Evolutionary conservation across 257 asterid genomes (phyloP), one percentile per base, ranked within the genome.

Genomic region (Lycium barbarum): DNA sequence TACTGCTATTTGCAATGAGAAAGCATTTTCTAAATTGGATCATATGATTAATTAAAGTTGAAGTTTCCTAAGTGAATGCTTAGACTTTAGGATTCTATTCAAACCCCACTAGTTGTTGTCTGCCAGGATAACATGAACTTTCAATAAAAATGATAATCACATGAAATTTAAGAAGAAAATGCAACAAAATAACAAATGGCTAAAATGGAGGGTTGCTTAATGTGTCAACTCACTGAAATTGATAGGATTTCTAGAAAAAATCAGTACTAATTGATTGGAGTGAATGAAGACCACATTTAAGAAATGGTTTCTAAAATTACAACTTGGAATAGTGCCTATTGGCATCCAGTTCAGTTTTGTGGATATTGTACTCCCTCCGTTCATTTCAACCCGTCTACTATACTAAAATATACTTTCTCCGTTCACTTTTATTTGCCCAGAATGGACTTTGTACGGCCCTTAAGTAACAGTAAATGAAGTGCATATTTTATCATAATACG

Each of bases 291-390:
- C 33, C 57, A 18, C 79, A 40, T 40, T 71, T 71, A 40, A 71
- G 17, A 45, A 43, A 72, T 72, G 18, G 10, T 72, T 72, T 72
- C 54, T n/a, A 45, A n/a, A 72, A 18, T 72, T n/a, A 10, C 18
- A 72, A 72, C 57, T 45, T 72, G 79, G 14, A 17, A 70, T 70
- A 70, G 54, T 17, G 80, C 17, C 72, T 43, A 72, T 71, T 71
- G 55, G 17, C 79, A 40, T 45, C 58, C 8, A 72, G 1, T 72
- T 9, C 4, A 9, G 10, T 72, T 4, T 47, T 2, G 18, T 72
- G 45, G 33, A 61, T n/a, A 59, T 51, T 51, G 12, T 51, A 10
- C 33, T 26, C 33, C 33, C 33, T 26, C 33, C 33, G 33, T 26
- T 26, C 33, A 26, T 26, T 26, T 26, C 33, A 26, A 26, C 33